Conservation (phyloP, 306 rosid species). For the Cyamopsis tetragonoloba region DNA sequence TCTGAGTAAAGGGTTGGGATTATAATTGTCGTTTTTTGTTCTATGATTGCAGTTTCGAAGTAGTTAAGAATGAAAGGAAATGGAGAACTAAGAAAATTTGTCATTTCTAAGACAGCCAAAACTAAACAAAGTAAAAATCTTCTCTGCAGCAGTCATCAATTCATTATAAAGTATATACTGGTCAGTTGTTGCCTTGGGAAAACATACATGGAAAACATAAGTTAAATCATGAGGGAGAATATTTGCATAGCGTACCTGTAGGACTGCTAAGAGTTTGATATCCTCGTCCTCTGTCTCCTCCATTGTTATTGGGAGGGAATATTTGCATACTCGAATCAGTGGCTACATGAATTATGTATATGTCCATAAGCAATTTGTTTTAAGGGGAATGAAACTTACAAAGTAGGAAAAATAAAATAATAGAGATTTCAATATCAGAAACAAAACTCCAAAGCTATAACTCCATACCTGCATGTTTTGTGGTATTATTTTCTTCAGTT, state of each 20-base stretch:
- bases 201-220: neutral
- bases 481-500: constrained; percentile 42
- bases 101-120: constrained; percentile 3
- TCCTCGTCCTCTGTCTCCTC: constrained; percentile 57
- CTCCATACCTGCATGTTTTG: constrained; percentile 61
- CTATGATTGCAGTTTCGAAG: neutral
- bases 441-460: neutral
- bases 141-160: neutral
- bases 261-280: constrained; percentile 73
- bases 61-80: neutral
- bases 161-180: neutral
- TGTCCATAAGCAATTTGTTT: constrained; percentile 1
- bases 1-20: neutral
- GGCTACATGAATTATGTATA: constrained; percentile 28
- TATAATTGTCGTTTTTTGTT: neutral
- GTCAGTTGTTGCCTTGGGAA: neutral
- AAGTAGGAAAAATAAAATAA: constrained; percentile 16
- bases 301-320: constrained; percentile 73
- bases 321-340: constrained; percentile 74
- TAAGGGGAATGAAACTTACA: constrained; percentile 12
- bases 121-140: neutral
- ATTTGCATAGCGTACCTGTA: constrained; percentile 48
- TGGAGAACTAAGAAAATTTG: neutral
- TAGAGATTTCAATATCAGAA: neutral
- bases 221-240: neutral